Evolutionary conservation across 805 yeast genomes (phyloP).

Genomic region (Zygosaccharomyces pseudorouxii): DNA sequence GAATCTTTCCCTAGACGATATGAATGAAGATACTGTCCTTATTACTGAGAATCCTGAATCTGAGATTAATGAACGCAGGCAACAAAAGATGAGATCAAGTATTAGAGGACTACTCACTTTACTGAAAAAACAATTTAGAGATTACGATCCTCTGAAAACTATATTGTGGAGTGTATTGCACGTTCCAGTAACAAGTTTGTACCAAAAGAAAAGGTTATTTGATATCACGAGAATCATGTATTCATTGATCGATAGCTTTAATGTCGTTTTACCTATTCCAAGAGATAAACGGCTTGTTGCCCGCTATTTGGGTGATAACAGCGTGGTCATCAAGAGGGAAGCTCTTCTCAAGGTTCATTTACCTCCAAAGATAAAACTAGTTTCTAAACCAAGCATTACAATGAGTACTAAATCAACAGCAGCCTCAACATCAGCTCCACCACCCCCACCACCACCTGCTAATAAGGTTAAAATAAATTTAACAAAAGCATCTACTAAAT

Average conservation of each 20-base stretch:
- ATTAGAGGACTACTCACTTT: constrained; percentile 26
- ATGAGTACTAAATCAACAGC: background rate
- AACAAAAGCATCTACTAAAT: constrained; percentile 5
- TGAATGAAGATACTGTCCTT: constrained; percentile 22
- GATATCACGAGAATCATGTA: constrained; percentile 63
- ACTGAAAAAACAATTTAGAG: constrained; percentile 25
- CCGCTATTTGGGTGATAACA: constrained; percentile 47
- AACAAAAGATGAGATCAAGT: constrained; percentile 25
- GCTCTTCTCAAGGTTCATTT: constrained; percentile 33
- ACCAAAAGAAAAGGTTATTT: constrained; percentile 58
- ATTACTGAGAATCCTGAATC: constrained; percentile 19
- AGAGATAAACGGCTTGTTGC: constrained; percentile 64
- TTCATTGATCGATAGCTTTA: constrained; percentile 52
- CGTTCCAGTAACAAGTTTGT: constrained; percentile 53
- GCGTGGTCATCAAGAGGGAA: constrained; percentile 57
- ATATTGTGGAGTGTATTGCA: constrained; percentile 69
- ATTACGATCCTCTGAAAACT: constrained; percentile 51
- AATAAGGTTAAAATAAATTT: constrained; percentile 13
- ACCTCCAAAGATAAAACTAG: constrained; percentile 20
- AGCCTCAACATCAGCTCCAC: background rate
- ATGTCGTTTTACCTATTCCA: constrained; percentile 65
- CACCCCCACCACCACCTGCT: constrained; percentile 1
- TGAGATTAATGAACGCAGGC: constrained; percentile 22
- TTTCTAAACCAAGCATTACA: constrained; percentile 8
- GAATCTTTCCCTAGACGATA: constrained; percentile 11